These are phyloP conservation scores for Phtheirospermum japonicum DNA, from an alignment of 257 asterid species.

Conservation along the genomic window DNA sequence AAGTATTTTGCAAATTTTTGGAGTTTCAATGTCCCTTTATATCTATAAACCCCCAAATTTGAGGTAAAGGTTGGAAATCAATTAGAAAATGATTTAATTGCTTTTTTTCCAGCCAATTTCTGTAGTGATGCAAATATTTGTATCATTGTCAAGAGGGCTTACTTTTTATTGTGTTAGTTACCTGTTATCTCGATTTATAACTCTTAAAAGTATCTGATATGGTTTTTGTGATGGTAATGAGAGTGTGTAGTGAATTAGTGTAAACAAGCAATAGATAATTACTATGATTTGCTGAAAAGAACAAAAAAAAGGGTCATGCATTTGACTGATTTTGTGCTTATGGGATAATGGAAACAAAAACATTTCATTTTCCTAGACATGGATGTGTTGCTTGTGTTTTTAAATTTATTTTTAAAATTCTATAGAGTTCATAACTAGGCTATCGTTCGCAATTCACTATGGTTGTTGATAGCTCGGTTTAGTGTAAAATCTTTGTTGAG, in stretches of 20 bases:
- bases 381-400: neutral
- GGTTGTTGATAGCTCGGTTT: neutral
- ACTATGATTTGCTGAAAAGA: too few relatives aligned
- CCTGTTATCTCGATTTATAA: neutral
- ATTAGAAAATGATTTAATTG: neutral
- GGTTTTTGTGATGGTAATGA: neutral
- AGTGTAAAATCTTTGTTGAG: neutral
- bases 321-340: neutral
- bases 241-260: too few relatives aligned
- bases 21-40: constrained; percentile 2
- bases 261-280: too few relatives aligned
- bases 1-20: neutral
- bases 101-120: neutral
- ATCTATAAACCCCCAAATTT: neutral
- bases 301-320: neutral
- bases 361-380: neutral
- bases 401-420: neutral
- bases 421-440: neutral
- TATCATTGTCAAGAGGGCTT: neutral
- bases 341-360: neutral
- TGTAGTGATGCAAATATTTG: neutral
- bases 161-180: neutral
- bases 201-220: neutral
- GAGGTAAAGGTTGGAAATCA: constrained; percentile 1
- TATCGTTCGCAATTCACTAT: neutral